These are phyloP conservation scores for Penicillium bovifimosum DNA, from an alignment of 495 filamentous ascomycete species.

Conservation along the genomic window DNA sequence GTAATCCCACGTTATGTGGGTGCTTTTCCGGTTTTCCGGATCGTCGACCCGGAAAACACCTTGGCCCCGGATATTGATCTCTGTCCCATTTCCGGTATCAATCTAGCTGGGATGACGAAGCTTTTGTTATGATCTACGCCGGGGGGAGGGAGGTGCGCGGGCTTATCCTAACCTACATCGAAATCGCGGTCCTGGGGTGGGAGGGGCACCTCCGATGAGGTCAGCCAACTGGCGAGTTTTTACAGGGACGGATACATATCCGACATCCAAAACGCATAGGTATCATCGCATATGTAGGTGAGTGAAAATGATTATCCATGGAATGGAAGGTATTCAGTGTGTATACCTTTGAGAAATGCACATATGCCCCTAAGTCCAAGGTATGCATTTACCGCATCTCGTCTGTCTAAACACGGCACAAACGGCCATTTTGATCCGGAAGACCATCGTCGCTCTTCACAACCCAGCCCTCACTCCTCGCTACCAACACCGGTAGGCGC, in stretches of 20 bases:
- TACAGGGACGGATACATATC: not conserved
- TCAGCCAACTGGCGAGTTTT: too few relatives aligned
- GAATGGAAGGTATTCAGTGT: too few relatives aligned
- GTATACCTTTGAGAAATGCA: not conserved
- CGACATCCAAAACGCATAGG: not conserved
- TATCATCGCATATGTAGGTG: too few relatives aligned
- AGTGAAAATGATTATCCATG: not conserved
- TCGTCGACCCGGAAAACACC: slow-evolving; percentile 7
- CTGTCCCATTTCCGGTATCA: not conserved
- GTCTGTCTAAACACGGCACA: slow-evolving; percentile 22
- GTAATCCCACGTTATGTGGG: slow-evolving; percentile 4
- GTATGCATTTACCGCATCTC: not conserved
- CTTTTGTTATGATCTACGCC: not conserved
- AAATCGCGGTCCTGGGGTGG: too few relatives aligned
- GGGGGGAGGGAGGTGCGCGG: too few relatives aligned
- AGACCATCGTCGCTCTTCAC: slow-evolving; percentile 27
- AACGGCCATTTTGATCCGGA: slow-evolving; percentile 31
- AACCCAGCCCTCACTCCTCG: slow-evolving; percentile 50
- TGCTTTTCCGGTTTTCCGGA: slow-evolving; percentile 9
- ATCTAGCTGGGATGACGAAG: not conserved
- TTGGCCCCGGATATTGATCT: not conserved
- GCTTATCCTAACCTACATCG: not conserved
- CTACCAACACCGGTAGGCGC: slow-evolving; percentile 49
- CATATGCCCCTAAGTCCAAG: not conserved
- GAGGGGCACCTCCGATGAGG: too few relatives aligned